Conservation (phyloP, 1,139 yeast species). For the Hemisphaericaspora xylanilytica region DNA sequence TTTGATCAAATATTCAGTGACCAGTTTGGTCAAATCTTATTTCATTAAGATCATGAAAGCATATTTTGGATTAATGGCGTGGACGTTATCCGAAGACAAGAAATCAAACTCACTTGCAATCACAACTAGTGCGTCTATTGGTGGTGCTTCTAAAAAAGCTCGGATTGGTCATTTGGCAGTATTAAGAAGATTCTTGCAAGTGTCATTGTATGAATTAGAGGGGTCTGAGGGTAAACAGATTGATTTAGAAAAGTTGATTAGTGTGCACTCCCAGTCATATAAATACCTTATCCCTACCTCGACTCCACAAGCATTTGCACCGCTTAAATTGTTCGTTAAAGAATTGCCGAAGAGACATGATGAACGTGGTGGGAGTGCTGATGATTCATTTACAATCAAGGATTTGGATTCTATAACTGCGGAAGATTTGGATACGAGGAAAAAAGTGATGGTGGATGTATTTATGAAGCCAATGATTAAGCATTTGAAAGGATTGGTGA, state of each 20-base stretch:
- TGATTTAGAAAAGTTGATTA: constrained; percentile 10
- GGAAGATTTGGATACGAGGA: constrained; percentile 64
- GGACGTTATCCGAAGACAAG: constrained; percentile 51
- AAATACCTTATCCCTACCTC: constrained; percentile 51
- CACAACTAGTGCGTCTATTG: constrained; percentile 43
- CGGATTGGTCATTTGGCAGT: constrained; percentile 44
- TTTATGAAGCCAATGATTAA: constrained; percentile 47
- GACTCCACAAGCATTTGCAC: constrained; percentile 57
- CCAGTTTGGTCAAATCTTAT: constrained; percentile 46
- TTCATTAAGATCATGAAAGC: constrained; percentile 60
- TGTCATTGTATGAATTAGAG: constrained; percentile 32
- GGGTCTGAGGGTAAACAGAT: constrained; percentile 3
- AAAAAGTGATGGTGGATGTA: constrained; percentile 52
- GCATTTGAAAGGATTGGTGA: constrained; percentile 52
- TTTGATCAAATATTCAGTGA: constrained; percentile 47
- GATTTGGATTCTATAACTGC: constrained; percentile 38
- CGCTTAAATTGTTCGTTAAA: constrained; percentile 51
- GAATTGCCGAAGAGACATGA: constrained; percentile 21
- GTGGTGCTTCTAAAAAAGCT: constrained; percentile 38
- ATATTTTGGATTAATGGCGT: constrained; percentile 57
- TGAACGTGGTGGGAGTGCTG: constrained; percentile 11
- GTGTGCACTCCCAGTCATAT: constrained; percentile 45
- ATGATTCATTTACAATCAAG: constrained; percentile 28
- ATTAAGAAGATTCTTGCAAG: constrained; percentile 38
- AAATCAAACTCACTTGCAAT: constrained; percentile 46